Evolutionary conservation across 345 rosid genomes (phyloP).

Genomic region (Gossypium thurberi): DNA sequence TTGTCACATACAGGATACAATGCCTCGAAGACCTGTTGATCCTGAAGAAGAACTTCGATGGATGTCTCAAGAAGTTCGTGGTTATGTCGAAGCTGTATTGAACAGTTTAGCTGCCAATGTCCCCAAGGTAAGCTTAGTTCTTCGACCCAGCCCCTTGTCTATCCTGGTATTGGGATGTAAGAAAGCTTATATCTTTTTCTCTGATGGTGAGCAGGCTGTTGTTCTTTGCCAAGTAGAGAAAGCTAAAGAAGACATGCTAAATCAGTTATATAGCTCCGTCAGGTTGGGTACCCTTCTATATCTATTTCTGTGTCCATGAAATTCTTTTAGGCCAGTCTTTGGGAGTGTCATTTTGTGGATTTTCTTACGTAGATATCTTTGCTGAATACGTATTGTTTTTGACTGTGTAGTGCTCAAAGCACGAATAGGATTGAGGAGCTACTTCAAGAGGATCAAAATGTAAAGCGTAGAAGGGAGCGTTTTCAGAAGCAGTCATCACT

Average conservation of each 20-base stretch:
- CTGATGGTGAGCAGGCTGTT: conserved; percentile 64
- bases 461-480: conserved; percentile 67
- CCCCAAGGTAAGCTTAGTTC: conserved; percentile 52
- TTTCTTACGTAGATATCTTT: background rate
- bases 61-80: conserved; percentile 98
- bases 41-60: conserved; percentile 96
- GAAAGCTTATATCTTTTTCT: background rate
- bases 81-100: conserved; percentile 92
- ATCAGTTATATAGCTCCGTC: conserved; percentile 82
- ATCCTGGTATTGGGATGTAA: background rate
- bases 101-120: conserved; percentile 91
- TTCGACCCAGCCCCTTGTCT: background rate
- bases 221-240: conserved; percentile 98
- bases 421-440: conserved; percentile 68
- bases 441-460: conserved; percentile 89
- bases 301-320: background rate
- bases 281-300: conserved; percentile 40
- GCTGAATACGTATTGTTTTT: background rate
- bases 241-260: conserved; percentile 95
- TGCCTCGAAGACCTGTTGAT: conserved; percentile 70
- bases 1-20: conserved; percentile 53
- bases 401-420: conserved; percentile 60
- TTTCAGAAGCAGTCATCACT: conserved; percentile 78
- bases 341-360: background rate
- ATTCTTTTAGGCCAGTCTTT: background rate